A percentile compares a stretch with the other conserved stretches of the same genome.
phyloP scores from a whole-genome alignment of 257 asterid species.

The Phtheirospermum japonicum region DNA sequence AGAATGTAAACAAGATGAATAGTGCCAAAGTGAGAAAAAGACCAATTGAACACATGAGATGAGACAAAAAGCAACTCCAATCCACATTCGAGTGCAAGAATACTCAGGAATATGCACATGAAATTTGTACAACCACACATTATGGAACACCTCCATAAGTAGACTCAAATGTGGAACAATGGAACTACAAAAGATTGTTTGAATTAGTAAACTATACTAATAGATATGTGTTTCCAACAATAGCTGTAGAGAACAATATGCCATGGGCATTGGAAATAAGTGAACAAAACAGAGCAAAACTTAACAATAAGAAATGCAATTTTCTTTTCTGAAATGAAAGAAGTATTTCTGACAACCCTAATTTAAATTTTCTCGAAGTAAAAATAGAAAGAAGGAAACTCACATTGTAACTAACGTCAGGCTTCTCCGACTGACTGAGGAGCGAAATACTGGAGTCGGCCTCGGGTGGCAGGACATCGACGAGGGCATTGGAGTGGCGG shows the following conservation, averaged over 20 bases:
- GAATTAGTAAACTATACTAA: not conserved
- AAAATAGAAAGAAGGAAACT: constrained; percentile 22
- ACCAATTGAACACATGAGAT: not conserved
- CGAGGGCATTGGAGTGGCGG: constrained; percentile 80
- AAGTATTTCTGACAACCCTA: not conserved
- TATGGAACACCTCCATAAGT: not conserved
- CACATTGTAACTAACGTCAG: constrained; percentile 77
- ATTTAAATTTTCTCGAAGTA: not conserved
- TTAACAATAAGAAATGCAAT: not conserved
- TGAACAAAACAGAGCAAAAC: not conserved
- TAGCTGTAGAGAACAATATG: not conserved
- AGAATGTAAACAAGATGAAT: not conserved
- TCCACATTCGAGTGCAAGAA: not conserved
- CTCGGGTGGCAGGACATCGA: constrained; percentile 86
- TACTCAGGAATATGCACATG: not conserved
- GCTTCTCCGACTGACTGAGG: constrained; percentile 83
- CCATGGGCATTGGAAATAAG: not conserved
- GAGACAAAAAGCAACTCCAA: no score
- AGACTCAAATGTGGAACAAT: not conserved
- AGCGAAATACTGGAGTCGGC: constrained; percentile 86
- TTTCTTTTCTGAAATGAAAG: not conserved
- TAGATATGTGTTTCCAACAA: not conserved
- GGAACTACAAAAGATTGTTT: not conserved
- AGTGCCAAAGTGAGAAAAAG: not conserved
- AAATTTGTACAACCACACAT: constrained; percentile 8